A percentile compares a stretch with the other conserved stretches of the same genome.
Conservation (phyloP, 108 stramenopile genomes). For the Pseudonitzschia pungens region DNA sequence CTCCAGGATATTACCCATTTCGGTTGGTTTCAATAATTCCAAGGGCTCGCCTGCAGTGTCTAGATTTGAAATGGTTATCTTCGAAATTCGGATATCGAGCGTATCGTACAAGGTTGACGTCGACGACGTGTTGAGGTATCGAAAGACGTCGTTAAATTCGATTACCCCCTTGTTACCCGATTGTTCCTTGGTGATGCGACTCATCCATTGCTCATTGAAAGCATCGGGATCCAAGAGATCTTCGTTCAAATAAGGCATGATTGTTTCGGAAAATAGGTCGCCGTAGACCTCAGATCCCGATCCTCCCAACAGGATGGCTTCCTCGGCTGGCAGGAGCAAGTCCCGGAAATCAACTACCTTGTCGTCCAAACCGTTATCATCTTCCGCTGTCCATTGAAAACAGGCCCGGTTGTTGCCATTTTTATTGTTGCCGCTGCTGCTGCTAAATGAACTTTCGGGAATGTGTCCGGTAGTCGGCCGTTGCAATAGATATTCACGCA, state of each 20-base stretch:
- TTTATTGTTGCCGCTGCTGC: neutral
- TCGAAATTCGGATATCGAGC: slow-evolving; percentile 21
- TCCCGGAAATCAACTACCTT: slow-evolving; percentile 66
- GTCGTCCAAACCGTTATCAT: too few relatives aligned
- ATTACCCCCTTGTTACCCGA: slow-evolving; percentile 26
- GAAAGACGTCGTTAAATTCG: slow-evolving; percentile 1
- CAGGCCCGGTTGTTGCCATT: neutral
- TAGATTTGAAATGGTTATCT: slow-evolving; percentile 21
- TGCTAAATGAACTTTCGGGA: neutral
- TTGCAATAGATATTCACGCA: slow-evolving; percentile 13
- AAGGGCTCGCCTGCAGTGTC: slow-evolving; percentile 23
- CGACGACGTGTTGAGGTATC: neutral
- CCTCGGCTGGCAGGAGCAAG: slow-evolving; percentile 44
- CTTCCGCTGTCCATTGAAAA: neutral
- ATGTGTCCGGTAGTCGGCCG: neutral
- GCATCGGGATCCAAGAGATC: slow-evolving; percentile 8
- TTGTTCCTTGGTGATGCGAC: slow-evolving; percentile 23
- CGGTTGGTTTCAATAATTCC: slow-evolving; percentile 15
- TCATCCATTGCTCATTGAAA: slow-evolving; percentile 24
- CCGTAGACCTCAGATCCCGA: slow-evolving; percentile 38
- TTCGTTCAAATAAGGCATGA: slow-evolving; percentile 22
- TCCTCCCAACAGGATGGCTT: slow-evolving; percentile 24
- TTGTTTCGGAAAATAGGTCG: slow-evolving; percentile 29
- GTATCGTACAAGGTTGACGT: slow-evolving; percentile 21
- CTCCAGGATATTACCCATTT: slow-evolving; percentile 3